Percentiles rank a stretch among this genome's conserved stretches.
Conservation (phyloP, 257 asterid genomes). For the Lycium ferocissimum region DNA sequence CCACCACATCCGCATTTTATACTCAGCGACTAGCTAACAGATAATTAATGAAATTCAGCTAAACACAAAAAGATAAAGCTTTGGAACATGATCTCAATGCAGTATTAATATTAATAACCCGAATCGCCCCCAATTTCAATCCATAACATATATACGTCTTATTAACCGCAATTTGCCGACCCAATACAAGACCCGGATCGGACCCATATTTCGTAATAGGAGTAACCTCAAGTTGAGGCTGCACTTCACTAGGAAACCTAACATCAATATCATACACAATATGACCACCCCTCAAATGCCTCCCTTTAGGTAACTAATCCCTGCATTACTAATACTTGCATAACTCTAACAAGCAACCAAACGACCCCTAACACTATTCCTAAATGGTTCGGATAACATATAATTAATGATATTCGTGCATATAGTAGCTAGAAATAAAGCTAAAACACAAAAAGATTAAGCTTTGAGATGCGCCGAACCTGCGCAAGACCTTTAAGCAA, state of each 20-base stretch:
- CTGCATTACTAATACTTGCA: too few relatives aligned
- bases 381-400: neutral
- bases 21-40: neutral
- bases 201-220: slow-evolving; percentile 94
- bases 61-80: slow-evolving; percentile 31
- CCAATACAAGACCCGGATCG: slow-evolving; percentile 89
- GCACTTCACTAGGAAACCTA: slow-evolving; percentile 85
- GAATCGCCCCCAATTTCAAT: slow-evolving; percentile 76
- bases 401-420: neutral
- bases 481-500: slow-evolving; percentile 92
- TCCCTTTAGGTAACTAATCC: slow-evolving; percentile 74
- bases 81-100: slow-evolving; percentile 91
- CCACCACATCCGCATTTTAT: neutral
- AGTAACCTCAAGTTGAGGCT: slow-evolving; percentile 97
- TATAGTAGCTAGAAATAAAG: neutral
- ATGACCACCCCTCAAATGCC: slow-evolving; percentile 73
- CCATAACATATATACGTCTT: slow-evolving; percentile 94
- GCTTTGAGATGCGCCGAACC: slow-evolving; percentile 50
- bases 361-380: neutral
- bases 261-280: slow-evolving; percentile 76
- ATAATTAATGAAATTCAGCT: too few relatives aligned
- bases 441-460: neutral
- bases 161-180: slow-evolving; percentile 93
- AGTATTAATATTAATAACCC: slow-evolving; percentile 90
- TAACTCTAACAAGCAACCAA: too few relatives aligned